Conservation (phyloP, 2,329 filamentous ascomycete genomes). For the Sclerotinia subarctica region DNA sequence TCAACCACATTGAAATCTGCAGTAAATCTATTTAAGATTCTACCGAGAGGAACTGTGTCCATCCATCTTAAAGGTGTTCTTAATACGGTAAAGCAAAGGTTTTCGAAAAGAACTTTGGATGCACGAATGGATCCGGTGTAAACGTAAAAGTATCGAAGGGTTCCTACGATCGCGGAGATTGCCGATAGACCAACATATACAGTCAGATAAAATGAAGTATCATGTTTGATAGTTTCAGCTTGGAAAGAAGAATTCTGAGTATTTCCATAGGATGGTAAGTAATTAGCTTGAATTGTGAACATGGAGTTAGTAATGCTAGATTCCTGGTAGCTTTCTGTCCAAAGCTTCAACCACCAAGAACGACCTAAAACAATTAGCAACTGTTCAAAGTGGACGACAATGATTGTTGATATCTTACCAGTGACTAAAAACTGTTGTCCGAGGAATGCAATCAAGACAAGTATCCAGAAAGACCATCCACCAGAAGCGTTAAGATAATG, state of each 20-base stretch:
- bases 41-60: conserved; percentile 73
- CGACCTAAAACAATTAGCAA: conserved; percentile 41
- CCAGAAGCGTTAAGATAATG: conserved; percentile 67
- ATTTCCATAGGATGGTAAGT: conserved; percentile 9
- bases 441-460: conserved; percentile 54
- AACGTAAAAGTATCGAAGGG: conserved; percentile 60
- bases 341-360: conserved; percentile 63
- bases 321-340: conserved; percentile 51
- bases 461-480: conserved; percentile 57
- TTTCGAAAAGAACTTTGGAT: conserved; percentile 65
- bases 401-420: conserved; percentile 40
- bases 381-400: background rate
- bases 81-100: conserved; percentile 64
- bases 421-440: conserved; percentile 53
- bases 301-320: conserved; percentile 30
- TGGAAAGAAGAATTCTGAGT: conserved; percentile 13
- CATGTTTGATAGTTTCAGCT: background rate
- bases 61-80: conserved; percentile 75
- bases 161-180: conserved; percentile 55
- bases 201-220: conserved; percentile 61
- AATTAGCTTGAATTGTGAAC: conserved; percentile 43
- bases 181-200: conserved; percentile 64
- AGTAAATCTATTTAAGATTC: conserved; percentile 75
- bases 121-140: conserved; percentile 65
- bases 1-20: conserved; percentile 74